Base-by-base conservation (phyloP, 371 early-diverging fungal genomes). In the Dinochytrium kinnereticum region DNA sequence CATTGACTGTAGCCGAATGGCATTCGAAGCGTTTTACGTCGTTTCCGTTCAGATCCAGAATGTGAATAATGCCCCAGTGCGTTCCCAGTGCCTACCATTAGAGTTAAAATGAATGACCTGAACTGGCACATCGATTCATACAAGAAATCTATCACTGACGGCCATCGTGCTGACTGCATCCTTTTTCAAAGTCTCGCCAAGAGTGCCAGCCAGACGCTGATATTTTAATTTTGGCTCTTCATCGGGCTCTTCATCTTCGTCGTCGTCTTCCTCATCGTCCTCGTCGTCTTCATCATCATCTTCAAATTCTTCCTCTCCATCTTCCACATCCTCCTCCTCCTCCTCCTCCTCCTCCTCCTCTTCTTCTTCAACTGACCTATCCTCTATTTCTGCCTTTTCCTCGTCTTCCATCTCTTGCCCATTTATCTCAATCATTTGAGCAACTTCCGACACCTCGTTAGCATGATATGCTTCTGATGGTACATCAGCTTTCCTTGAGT, bases 41-140 rank as follows among this genome's bases (percentile, higher is more conserved):
- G 72, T 95, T 96, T 67, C 98, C 98, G 50, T 91, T 91, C 69
- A 95, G 91, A 80, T 98, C 98, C 53, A 97, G 86, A 64, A 98
- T 89, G 69, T 94, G 90, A 13, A 98, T 90, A 38, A 88, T 85
- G 64, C 98, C 98, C 89, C 95, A 92, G 76, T 98, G 96, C 5
- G 98, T 98, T 34, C 98, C 98, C n/a, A 97, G 81, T 21, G 91
- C 94, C 95, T 93, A 76, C 15, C 2, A 1, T 3, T 53, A 24
- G 7, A 44, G 0, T 44, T 61, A 24, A 30, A 21, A 19, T 69
- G 17, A 34, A 34, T 33, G 7, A 13, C 26, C 13, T 37, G 2
- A 34, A 34, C n/a, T n/a, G n/a, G n/a, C n/a, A 64, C 3, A 64
- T 15, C 2, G 15, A 38, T 13, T 51, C 81, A 55, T 75, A 95